Evolutionary conservation across 2,329 filamentous ascomycete species (phyloP), one percentile per base, ranked within the genome.

Genomic region (Curvularia verruculosa): DNA sequence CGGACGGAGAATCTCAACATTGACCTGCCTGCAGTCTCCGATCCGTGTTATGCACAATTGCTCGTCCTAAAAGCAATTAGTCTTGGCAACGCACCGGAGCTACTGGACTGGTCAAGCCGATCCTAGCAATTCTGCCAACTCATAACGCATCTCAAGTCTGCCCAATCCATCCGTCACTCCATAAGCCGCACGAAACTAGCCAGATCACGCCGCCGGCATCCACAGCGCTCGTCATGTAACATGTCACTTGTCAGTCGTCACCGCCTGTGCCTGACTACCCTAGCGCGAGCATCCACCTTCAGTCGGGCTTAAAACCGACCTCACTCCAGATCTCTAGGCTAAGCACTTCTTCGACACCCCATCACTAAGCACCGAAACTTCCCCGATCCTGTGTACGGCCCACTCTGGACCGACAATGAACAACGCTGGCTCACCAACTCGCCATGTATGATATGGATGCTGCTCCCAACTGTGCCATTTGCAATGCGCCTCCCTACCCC

Each of bases 401-500:
- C 48, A 52, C 56, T 55, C 59, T 60, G 57, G 58, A 59, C 53
- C 65, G 64, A 70, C 58, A 54, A 75, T 75, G 71, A 66, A 58
- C 61, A 63, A 58, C 56, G 58, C 51, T 64, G 60, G 44, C 52
- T 56, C 60, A 66, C 66, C 66, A 70, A 59, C 52, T 64, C 53
- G 60, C 51, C 64, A 59, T 54, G 61, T 53, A 63, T 58, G 69
- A 69, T 37, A 76, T 76, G 73, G 74, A 77, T 67, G 69, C 69
- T 52, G 68, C 69, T 65, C 75, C 75, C 19, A 77, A 75, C 62
- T 77, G 75, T 63, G 75, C 75, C 55, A 77, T 77, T 59, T 77
- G 75, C 64, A 75, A 75, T 70, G 75, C 73, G 53, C 74, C 74
- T 34, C 66, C 72, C 37, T 71, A 74, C 55, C 70, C 74, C 49